These are phyloP conservation scores for Morella rubra DNA, from an alignment of 306 rosid species.

Conservation along the genomic window DNA sequence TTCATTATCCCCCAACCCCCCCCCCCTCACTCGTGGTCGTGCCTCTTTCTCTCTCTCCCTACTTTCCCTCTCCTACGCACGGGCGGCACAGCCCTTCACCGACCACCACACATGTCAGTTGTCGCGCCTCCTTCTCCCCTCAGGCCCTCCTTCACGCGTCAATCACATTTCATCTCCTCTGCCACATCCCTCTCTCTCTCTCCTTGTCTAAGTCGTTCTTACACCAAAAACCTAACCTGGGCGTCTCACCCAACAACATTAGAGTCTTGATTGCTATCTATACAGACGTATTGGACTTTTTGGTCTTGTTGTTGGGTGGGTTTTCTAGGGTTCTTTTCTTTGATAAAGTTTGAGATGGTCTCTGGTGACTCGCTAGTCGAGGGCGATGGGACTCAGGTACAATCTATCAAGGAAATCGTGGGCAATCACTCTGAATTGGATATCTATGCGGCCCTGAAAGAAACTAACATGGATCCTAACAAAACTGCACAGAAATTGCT, in stretches of 20 bases:
- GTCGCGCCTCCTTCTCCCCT: no score
- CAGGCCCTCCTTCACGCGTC: no score
- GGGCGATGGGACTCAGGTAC: slow-evolving; percentile 70
- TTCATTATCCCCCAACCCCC: no score
- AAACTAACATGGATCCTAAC: slow-evolving; percentile 92
- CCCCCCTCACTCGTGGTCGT: no score
- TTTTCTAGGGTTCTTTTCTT: background rate
- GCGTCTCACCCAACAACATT: slow-evolving; percentile 13
- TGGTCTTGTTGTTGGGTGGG: slow-evolving; percentile 8
- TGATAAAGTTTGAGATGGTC: slow-evolving; percentile 54
- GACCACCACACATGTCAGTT: no score
- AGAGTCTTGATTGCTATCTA: slow-evolving; percentile 40
- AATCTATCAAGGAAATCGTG: slow-evolving; percentile 87
- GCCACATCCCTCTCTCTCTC: slow-evolving; percentile 11
- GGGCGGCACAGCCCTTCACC: no score
- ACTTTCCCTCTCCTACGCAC: no score
- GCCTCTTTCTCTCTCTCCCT: no score
- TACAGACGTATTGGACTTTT: background rate
- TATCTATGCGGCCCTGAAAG: slow-evolving; percentile 83
- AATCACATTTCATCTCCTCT: no score
- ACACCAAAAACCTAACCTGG: slow-evolving; percentile 45
- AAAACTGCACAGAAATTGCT: slow-evolving; percentile 98
- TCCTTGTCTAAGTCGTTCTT: slow-evolving; percentile 28
- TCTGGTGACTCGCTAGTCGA: slow-evolving; percentile 44
- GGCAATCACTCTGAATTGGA: slow-evolving; percentile 85